Base-by-base conservation (phyloP, 2,329 filamentous ascomycete species). In the Fusarium sacchari region DNA sequence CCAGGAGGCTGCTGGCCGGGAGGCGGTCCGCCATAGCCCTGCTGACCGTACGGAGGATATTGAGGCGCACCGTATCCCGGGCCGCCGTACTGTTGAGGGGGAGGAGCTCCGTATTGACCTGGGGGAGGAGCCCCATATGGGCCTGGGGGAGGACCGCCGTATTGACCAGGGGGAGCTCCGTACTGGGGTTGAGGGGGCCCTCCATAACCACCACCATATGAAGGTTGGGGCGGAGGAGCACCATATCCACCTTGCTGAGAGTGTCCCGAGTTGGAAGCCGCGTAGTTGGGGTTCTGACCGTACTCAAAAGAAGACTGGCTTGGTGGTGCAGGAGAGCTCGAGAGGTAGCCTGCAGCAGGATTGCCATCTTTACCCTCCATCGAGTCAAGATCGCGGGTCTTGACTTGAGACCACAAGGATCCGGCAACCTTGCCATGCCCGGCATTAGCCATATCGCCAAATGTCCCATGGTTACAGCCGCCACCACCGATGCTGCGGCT, bases 321-420 rank as follows among this genome's bases (percentile, higher is more conserved):
- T 30, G 77, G 77, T 3, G 81, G 81, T 5, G 82, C 82, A 47
- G 86, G 82, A 5, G 83, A 83, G 58, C 75, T 78, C 7, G 85
- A 85, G 36, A 82, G 71, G 62, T 83, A 83, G 59, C 81, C 82
- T 66, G 79, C 53, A 42, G 78, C 69, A 59, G 82, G 76, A 43
- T 83, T 81, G 26, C 82, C 82, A 65, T 88, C 85, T 8, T 82
- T 81, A 6, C 86, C 87, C 44, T 84, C 85, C 85, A 90, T 87
- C 18, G 87, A 87, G 58, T 85, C 83, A 18, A 91, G 79, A 71
- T 92, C 89, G 65, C 89, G 85, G 7, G 86, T 88, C 73, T 87
- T 86, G 61, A 92, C 88, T 76, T 92, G 88, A 15, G 85, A 85
- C 88, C 90, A 92, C 9, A 92, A 83, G 1, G 88, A 89, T 9